phyloP scores from a whole-genome alignment of 257 asterid genomes.

The Rauvolfia tetraphylla region DNA sequence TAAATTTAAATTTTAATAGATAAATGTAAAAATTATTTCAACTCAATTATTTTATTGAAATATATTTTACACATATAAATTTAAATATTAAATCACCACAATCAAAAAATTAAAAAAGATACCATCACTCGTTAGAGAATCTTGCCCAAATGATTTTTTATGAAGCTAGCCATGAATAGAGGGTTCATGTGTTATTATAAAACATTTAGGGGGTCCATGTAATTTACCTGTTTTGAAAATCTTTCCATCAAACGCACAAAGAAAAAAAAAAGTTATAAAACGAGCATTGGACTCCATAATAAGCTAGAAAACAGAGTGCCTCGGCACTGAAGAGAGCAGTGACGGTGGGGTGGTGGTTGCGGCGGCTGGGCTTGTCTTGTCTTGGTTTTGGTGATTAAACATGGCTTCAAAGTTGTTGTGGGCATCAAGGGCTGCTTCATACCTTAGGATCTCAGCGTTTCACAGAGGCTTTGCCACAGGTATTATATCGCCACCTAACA shows the following conservation, averaged over 20 bases:
- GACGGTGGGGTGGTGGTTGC: background rate
- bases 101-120: no score
- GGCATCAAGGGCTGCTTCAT: conserved; percentile 83
- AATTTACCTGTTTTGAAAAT: background rate
- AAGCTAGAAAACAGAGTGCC: background rate
- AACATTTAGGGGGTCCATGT: background rate
- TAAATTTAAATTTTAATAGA: no score
- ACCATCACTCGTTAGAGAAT: no score
- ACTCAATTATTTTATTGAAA: no score
- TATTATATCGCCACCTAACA: conserved; percentile 15
- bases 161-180: no score
- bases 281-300: background rate
- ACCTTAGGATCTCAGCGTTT: conserved; percentile 69
- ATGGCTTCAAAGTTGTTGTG: conserved; percentile 79
- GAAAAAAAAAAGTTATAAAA: background rate
- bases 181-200: background rate
- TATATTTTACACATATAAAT: no score
- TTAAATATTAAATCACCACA: no score
- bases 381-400: background rate
- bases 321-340: conserved; percentile 6
- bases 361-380: no score
- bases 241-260: background rate
- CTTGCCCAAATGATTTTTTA: no score
- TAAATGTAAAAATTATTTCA: no score
- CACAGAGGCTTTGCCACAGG: conserved; percentile 88